Evolutionary conservation across 768 basidiomycete species (phyloP), one percentile per base, ranked within the genome.

Genomic region (Mycena albidolilacea): DNA sequence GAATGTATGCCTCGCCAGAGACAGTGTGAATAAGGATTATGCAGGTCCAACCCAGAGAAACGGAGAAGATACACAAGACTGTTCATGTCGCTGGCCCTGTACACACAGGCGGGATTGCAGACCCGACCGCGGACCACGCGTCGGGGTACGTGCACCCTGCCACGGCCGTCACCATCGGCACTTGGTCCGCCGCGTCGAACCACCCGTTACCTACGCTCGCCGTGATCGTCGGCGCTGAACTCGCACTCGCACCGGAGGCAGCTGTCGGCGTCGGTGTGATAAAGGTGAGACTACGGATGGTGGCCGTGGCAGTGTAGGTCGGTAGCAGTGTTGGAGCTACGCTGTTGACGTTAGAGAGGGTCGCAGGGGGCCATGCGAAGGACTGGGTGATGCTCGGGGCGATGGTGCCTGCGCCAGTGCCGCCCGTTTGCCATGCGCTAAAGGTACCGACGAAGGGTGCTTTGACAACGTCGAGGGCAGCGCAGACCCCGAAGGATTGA

Each of bases 71-170:
- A 10, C 30, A 30, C 30, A 30, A 30, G 30, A 30, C 30, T 4
- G 4, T 30, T 30, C 30, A 30, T 3, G 30, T 3, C 30, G 41
- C 10, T 43, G 41, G 9, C 41, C 55, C 55, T 2, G 23, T 57
- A 15, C 55, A 57, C 30, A 35, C 7, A 9, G 55, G 23, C 8
- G 55, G 55, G 2, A 57, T 23, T 6, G 55, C 12, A 14, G 55
- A 57, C 30, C 55, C 23, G 30, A 57, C 55, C 55, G 55, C 55
- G 55, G 30, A 35, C 55, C 55, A 57, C 55, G 55, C 55, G 7
- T 57, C 55, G 14, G 55, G 55, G 30, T 57, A 57, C 11, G 55
- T 30, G 55, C 55, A 57, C 10, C 55, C 55, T 12, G 55, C 55
- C 14, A 35, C 55, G 35, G 30, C 10, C 5, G 55, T 57, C 23